Evolutionary conservation across 768 basidiomycete species (phyloP), one percentile per base, ranked within the genome.

Genomic region (Trametes villosa): DNA sequence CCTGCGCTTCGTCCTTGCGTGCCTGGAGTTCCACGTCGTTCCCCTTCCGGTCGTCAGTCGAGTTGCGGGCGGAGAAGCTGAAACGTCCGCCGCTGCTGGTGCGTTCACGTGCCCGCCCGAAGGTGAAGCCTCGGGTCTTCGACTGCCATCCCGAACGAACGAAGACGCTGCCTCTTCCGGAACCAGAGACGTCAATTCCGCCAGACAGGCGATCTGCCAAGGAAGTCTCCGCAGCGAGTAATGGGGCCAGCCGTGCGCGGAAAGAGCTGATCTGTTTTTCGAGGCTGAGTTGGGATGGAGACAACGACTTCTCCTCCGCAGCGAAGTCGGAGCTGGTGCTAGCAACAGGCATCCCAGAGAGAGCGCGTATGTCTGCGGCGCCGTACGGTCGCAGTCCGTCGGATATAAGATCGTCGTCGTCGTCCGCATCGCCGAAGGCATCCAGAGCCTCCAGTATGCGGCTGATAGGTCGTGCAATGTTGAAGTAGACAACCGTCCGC

Each of bases 121-220:
- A 41, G 56, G 69, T 68, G 68, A 67, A 53, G 30, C 57, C 81
- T 52, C 85, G 77, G 1, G 86, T 85, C 54, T 86, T 83, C 6
- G 86, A 80, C 70, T 93, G 91, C 91, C 91, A 93, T 13, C 91
- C 91, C 48, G 82, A 86, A 27, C 91, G 87, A 18, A 93, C 91
- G 68, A 82, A 91, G 33, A 93, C 83, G 53, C 84, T 83, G 60
- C 88, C 70, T 44, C 65, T 89, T 9, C 89, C 89, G n/a, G 88
- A 88, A 29, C 88, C 88, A 22, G 87, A 86, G 31, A 91, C 83
- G 24, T 83, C 77, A 54, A 91, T 75, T 15, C 90, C 91, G 27
- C 89, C 91, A 54, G 87, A 90, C 20, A 93, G 81, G 40, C 86
- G 83, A 62, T 89, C 85, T 7, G 84, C 89, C 44, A 93, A 82